Percentiles rank a stretch among this genome's conserved stretches.
These are phyloP conservation scores for Penicillium oxalicum DNA, from an alignment of 2,329 filamentous ascomycete genomes.

Conservation along the genomic window DNA sequence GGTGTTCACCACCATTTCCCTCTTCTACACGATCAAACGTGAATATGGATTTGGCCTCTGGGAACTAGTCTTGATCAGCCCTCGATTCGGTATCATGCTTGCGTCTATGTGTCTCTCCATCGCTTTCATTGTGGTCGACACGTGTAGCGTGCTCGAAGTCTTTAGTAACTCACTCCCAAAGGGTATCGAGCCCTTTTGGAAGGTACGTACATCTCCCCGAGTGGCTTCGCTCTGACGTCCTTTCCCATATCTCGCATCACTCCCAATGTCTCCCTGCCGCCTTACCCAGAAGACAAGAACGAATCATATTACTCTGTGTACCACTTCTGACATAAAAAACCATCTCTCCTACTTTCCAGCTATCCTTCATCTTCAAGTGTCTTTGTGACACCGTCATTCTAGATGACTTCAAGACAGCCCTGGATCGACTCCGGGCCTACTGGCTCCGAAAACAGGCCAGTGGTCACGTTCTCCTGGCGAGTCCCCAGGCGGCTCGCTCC, in stretches of 20 bases:
- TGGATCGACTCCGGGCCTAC: conserved; percentile 36
- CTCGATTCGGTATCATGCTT: conserved; percentile 59
- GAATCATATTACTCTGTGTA: too few species aligned
- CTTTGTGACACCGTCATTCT: conserved; percentile 61
- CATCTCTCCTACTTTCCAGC: conserved; percentile 13
- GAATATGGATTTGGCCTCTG: conserved; percentile 55
- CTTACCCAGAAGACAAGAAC: neutral
- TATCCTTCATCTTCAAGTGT: conserved; percentile 61
- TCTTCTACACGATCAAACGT: conserved; percentile 59
- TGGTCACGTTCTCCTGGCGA: conserved; percentile 14
- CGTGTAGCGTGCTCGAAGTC: conserved; percentile 52
- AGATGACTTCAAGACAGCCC: conserved; percentile 61
- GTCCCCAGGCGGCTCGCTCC: neutral
- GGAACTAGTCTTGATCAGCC: conserved; percentile 56
- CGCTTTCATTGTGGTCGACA: conserved; percentile 56
- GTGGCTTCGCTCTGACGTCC: neutral
- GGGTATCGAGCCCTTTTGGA: conserved; percentile 63
- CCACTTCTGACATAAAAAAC: too few species aligned
- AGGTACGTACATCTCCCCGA: conserved; percentile 20
- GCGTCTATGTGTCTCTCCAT: conserved; percentile 56
- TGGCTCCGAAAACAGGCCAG: conserved; percentile 28
- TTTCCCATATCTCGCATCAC: neutral
- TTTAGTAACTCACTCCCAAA: conserved; percentile 41
- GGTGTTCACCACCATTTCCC: conserved; percentile 55
- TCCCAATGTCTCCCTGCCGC: neutral